Evolutionary conservation across 495 filamentous ascomycete species (phyloP).

Genomic region (Neurospora tetrasperma): DNA sequence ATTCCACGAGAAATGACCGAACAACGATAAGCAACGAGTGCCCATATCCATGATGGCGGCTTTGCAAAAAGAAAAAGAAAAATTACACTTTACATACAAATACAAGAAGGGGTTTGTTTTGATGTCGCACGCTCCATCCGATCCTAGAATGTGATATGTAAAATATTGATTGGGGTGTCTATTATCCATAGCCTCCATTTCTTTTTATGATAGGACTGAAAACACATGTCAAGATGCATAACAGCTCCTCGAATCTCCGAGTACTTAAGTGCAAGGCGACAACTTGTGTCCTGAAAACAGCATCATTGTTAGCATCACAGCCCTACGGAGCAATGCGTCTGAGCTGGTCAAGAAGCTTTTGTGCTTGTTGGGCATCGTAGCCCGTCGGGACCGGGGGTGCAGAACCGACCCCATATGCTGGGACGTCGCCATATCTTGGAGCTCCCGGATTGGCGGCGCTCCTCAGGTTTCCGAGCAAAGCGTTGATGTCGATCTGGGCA

Average conservation of each 20-base stretch:
- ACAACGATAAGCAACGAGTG: too few species aligned
- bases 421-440: background rate
- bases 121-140: too few species aligned
- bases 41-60: too few species aligned
- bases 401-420: background rate
- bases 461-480: constrained; percentile 16
- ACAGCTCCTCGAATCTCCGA: background rate
- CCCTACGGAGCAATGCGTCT: background rate
- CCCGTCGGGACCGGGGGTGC: background rate
- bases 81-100: too few species aligned
- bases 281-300: background rate
- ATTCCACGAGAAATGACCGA: too few species aligned
- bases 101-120: too few species aligned
- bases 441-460: background rate
- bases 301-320: background rate
- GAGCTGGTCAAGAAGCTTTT: background rate
- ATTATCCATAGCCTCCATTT: background rate
- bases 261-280: background rate
- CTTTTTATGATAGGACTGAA: too few species aligned
- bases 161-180: too few species aligned
- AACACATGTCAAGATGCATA: background rate
- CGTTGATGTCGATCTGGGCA: constrained; percentile 19
- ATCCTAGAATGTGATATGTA: too few species aligned
- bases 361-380: background rate
- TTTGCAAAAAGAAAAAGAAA: too few species aligned